phyloP scores from a whole-genome alignment of 495 filamentous ascomycete species.

The Jackrogersella multiformis region DNA sequence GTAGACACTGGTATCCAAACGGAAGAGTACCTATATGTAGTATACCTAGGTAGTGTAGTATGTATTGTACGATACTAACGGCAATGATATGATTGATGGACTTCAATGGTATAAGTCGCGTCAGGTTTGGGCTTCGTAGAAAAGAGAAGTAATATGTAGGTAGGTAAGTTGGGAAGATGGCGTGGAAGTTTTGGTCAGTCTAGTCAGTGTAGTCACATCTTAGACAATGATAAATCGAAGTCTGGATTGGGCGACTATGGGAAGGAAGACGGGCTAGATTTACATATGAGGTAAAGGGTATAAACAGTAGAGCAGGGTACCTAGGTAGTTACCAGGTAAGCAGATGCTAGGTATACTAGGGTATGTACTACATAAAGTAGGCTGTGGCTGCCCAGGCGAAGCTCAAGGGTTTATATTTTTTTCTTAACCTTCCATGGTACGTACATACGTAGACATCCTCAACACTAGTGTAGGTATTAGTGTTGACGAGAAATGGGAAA shows the following conservation, averaged over 20 bases:
- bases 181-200: background rate
- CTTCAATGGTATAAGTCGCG: conserved; percentile 2
- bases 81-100: conserved; percentile 5
- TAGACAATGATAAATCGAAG: conserved; percentile 14
- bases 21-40: conserved; percentile 2
- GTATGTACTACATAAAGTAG: no score
- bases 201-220: conserved; percentile 23
- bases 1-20: conserved; percentile 5
- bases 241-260: conserved; percentile 34
- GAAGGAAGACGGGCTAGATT: conserved; percentile 24
- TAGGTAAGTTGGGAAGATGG: conserved; percentile 8
- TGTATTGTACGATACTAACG: no score
- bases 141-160: conserved; percentile 2
- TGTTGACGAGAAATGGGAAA: conserved; percentile 24
- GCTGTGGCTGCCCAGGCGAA: conserved; percentile 28
- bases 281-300: conserved; percentile 41
- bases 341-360: background rate
- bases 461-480: no score
- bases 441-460: conserved; percentile 17
- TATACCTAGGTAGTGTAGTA: no score
- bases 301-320: background rate
- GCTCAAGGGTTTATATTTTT: no score
- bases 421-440: conserved; percentile 30
- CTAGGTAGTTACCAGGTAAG: background rate
- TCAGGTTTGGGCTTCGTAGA: conserved; percentile 13